Evolutionary conservation across 192 early-diverging fungal genomes (phyloP).

Genomic region (Entomortierella chlamydospora): DNA sequence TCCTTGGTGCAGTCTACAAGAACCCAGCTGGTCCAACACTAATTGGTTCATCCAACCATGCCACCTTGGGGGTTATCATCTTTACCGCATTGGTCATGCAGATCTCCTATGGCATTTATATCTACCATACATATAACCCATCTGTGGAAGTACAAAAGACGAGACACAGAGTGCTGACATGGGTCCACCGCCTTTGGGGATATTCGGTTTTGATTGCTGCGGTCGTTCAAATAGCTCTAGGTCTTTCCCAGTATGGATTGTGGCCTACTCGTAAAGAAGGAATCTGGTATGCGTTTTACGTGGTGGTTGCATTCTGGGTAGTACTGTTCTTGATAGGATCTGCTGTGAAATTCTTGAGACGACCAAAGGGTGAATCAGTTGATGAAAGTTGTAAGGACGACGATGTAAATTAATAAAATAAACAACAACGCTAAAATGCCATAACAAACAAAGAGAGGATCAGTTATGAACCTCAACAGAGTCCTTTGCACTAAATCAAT

Average conservation of each 20-base stretch:
- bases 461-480: no score
- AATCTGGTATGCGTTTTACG: conserved; percentile 23
- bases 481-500: no score
- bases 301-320: conserved; percentile 13
- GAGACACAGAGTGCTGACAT: conserved; percentile 7
- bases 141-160: not conserved
- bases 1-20: conserved; percentile 14
- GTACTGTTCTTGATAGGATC: conserved; percentile 7
- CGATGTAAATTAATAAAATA: no score
- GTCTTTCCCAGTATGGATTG: conserved; percentile 16
- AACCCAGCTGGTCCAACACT: not conserved
- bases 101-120: conserved; percentile 24
- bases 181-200: conserved; percentile 33
- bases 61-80: conserved; percentile 17
- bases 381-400: no score
- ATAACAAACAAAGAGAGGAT: no score
- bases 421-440: no score
- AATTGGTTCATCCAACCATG: conserved; percentile 6
- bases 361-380: not conserved
- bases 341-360: not conserved
- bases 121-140: conserved; percentile 31
- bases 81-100: conserved; percentile 22
- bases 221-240: conserved; percentile 18
- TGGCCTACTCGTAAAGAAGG: conserved; percentile 31
- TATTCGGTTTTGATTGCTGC: conserved; percentile 17